These are phyloP conservation scores for Aureococcus anophagefferens DNA, from an alignment of 108 stramenopile genomes.

Conservation along the genomic window DNA sequence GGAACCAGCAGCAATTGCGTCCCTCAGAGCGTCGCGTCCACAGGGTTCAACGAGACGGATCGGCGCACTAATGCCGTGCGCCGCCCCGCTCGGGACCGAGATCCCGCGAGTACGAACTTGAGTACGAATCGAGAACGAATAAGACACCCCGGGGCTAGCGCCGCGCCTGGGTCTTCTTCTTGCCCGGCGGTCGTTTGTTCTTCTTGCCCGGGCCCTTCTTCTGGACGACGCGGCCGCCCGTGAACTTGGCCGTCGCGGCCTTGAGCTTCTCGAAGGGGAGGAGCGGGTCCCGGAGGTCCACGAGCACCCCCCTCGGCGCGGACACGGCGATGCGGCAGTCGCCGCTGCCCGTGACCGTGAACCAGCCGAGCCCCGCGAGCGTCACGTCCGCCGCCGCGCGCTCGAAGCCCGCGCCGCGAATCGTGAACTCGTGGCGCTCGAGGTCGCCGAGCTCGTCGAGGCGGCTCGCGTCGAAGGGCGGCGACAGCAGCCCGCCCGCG, in stretches of 20 bases:
- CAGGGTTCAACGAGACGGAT: no score
- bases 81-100: no score
- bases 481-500: constrained; percentile 74
- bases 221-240: constrained; percentile 24
- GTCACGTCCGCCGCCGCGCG: constrained; percentile 84
- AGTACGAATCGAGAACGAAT: no score
- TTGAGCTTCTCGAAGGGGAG: constrained; percentile 34
- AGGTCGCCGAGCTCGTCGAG: constrained; percentile 74
- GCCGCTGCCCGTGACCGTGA: constrained; percentile 85
- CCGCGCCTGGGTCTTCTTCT: no score
- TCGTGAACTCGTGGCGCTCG: constrained; percentile 66
- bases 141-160: no score
- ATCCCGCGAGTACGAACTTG: no score
- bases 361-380: constrained; percentile 87
- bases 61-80: no score
- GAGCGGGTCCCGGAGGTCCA: constrained; percentile 26
- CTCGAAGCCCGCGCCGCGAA: constrained; percentile 83
- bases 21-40: no score
- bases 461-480: constrained; percentile 70
- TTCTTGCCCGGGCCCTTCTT: constrained; percentile 15
- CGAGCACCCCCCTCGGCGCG: constrained; percentile 42
- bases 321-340: constrained; percentile 55
- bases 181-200: no score
- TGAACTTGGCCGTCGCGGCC: constrained; percentile 33
- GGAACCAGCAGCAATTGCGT: no score